Evolutionary conservation across 192 early-diverging fungal species (phyloP), one percentile per base, ranked within the genome.

Genomic region (Coemansia sp.): DNA sequence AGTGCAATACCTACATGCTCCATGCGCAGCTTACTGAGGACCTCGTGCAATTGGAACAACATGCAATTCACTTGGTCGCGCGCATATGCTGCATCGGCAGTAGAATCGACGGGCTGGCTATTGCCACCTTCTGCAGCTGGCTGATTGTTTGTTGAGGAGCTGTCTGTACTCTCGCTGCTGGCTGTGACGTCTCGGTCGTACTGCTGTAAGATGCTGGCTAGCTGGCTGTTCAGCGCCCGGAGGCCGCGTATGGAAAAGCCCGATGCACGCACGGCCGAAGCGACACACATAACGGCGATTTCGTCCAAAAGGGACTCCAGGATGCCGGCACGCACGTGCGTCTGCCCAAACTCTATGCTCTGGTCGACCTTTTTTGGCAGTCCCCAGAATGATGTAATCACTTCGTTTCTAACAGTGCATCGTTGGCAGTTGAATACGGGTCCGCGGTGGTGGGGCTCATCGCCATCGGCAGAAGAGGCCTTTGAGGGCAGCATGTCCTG

Each of bases 351-450:
- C 38, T 71, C 69, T 24, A 77, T 63, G 51, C 64, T 70, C 66
- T 83, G 80, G 64, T 72, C 75, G 14, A 77, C 66, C 45, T 73
- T 73, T 46, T 83, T 83, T 10, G 80, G 80, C 48, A 83, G 60
- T 3, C 80, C 80, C 80, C 80, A 83, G 63, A 83, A 83, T 12
- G 80, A 67, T 1, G 80, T 83, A n/a, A 74, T 77, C 8, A 83
- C 75, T 23, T 83, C 80, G 69, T 77, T 83, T 12, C 75, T 68
- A 15, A 83, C 60, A 1, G 75, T 77, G 72, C 80, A 83, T 9
- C 66, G 48, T 60, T 76, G 80, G 60, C 75, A 83, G 53, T 66
- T 66, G 9, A 75, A 34, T 9, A 52, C 80, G 6, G 80, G 80
- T 8, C 80, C 80, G 39, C 75, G 75, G 21, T 60, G 62, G 16